A percentile compares a stretch with the other conserved stretches of the same genome.
These are phyloP conservation scores for Eucalyptus grandis DNA, from an alignment of 345 rosid species.

Conservation along the genomic window DNA sequence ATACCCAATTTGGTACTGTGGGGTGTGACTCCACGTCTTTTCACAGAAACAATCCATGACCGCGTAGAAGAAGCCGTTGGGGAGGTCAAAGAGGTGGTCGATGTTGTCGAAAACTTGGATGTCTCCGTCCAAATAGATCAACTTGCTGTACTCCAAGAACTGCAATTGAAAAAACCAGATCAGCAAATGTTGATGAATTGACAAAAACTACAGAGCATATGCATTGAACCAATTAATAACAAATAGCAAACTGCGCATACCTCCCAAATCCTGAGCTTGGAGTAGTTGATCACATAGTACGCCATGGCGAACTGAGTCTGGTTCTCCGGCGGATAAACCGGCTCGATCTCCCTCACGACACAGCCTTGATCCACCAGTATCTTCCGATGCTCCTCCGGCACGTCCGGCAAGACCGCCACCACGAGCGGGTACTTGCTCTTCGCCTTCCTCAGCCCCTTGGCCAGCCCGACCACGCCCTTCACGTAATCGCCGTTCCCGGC, in stretches of 20 bases:
- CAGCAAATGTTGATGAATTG: background rate
- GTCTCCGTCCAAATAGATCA: constrained; percentile 29
- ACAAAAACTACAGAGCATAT: background rate
- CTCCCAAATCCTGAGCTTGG: constrained; percentile 43
- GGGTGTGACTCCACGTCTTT: constrained; percentile 19
- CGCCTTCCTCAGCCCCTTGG: constrained; percentile 31
- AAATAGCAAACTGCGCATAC: background rate
- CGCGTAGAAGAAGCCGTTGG: constrained; percentile 20
- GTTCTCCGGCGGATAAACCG: constrained; percentile 24
- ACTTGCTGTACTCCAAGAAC: constrained; percentile 22
- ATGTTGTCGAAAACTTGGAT: constrained; percentile 24
- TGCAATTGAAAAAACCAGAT: background rate
- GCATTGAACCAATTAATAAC: background rate
- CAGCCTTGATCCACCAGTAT: constrained; percentile 23
- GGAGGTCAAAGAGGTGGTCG: constrained; percentile 19
- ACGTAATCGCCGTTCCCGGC: background rate
- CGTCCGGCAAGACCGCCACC: constrained; percentile 34
- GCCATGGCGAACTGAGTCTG: constrained; percentile 37
- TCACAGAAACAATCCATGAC: constrained; percentile 48
- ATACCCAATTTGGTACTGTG: constrained; percentile 30
- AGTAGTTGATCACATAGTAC: constrained; percentile 33
- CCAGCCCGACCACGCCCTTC: constrained; percentile 5
- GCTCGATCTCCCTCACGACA: constrained; percentile 24
- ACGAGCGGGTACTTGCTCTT: constrained; percentile 23
- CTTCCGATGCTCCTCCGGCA: constrained; percentile 25